These are phyloP conservation scores for Fusarium coffeatum DNA, from an alignment of 2,329 filamentous ascomycete genomes.

Conservation along the genomic window DNA sequence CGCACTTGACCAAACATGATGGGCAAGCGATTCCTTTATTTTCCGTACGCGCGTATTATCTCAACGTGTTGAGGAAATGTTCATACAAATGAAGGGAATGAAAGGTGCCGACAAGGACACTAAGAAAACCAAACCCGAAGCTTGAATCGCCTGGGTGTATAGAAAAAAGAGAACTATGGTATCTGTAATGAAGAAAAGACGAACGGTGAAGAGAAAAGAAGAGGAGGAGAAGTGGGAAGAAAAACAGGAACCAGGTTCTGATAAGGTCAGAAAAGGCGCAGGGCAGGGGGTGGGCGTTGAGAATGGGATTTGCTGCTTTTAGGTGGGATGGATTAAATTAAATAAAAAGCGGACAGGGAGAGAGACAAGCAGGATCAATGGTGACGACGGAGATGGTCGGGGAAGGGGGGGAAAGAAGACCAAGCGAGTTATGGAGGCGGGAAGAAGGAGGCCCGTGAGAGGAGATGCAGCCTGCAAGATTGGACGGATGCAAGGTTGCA, in stretches of 20 bases:
- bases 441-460: constrained; percentile 26
- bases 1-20: constrained; percentile 50
- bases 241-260: constrained; percentile 36
- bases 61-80: constrained; percentile 1
- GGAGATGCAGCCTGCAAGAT: not conserved
- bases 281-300: constrained; percentile 4
- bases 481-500: constrained; percentile 6
- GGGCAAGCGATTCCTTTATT: constrained; percentile 38
- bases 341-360: constrained; percentile 33
- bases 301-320: constrained; percentile 1
- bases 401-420: not conserved
- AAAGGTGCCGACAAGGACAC: constrained; percentile 40
- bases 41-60: constrained; percentile 1
- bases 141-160: constrained; percentile 19
- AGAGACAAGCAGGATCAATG: not conserved
- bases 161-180: constrained; percentile 20
- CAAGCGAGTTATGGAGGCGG: constrained; percentile 29
- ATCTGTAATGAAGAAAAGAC: constrained; percentile 30
- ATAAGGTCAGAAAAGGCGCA: constrained; percentile 29
- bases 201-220: constrained; percentile 27
- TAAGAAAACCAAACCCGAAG: constrained; percentile 34
- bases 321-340: constrained; percentile 37
- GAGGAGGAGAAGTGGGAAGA: constrained; percentile 17
- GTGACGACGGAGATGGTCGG: constrained; percentile 10
- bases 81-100: constrained; percentile 25